phyloP scores from a whole-genome alignment of 345 rosid species.

The Barbarea vulgaris region DNA sequence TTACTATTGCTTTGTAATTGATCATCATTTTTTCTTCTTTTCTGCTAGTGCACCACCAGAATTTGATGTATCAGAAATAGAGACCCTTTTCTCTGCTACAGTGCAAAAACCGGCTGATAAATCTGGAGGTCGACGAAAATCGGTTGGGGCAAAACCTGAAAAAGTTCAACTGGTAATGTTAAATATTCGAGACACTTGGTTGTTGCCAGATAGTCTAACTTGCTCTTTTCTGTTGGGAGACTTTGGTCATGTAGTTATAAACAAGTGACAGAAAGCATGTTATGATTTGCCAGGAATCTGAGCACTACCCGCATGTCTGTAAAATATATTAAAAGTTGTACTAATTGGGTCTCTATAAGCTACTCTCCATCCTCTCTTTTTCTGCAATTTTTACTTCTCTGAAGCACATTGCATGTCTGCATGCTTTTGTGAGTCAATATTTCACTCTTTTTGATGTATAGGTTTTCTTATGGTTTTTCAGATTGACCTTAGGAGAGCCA shows the following conservation, averaged over 20 bases:
- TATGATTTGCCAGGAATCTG: conserved; percentile 18
- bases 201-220: conserved; percentile 1
- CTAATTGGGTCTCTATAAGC: neutral
- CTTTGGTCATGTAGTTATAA: conserved; percentile 21
- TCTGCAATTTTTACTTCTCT: conserved; percentile 15
- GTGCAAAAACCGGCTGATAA: conserved; percentile 76
- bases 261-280: conserved; percentile 13
- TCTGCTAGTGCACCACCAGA: conserved; percentile 69
- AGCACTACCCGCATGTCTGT: neutral
- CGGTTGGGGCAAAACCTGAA: conserved; percentile 85
- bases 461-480: conserved; percentile 42
- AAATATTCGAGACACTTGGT: neutral
- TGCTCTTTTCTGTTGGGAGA: conserved; percentile 24
- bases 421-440: conserved; percentile 7
- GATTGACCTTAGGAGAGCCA: conserved; percentile 96
- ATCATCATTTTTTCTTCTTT: conserved; percentile 2
- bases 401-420: conserved; percentile 10
- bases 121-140: conserved; percentile 63
- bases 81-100: conserved; percentile 84
- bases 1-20: conserved; percentile 10
- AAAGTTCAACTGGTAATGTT: conserved; percentile 79
- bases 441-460: conserved; percentile 1
- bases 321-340: neutral
- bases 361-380: neutral
- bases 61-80: conserved; percentile 93